phyloP scores from a whole-genome alignment of 2,329 filamentous ascomycete species.

The Lachnellula arida region DNA sequence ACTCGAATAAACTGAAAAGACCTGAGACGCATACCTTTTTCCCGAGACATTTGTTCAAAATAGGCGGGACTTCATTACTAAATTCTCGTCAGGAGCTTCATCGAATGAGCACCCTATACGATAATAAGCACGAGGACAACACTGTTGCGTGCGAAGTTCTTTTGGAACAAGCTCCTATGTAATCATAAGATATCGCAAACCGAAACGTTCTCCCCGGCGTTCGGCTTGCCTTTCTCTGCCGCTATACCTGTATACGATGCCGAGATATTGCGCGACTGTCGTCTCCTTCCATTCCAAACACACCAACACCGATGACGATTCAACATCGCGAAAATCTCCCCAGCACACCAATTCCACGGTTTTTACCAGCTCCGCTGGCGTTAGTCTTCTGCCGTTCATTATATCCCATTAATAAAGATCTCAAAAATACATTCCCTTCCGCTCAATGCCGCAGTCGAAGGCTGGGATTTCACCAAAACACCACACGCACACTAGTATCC shows the following conservation, averaged over 20 bases:
- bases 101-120: constrained; percentile 21
- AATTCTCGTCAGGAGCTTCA: constrained; percentile 20
- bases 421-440: background rate
- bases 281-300: constrained; percentile 5
- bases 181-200: constrained; percentile 18
- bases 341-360: constrained; percentile 17
- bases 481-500: constrained; percentile 3
- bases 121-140: constrained; percentile 14
- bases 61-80: background rate
- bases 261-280: constrained; percentile 17
- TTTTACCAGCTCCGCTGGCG: constrained; percentile 20
- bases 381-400: constrained; percentile 5
- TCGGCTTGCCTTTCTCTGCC: constrained; percentile 14
- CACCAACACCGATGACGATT: constrained; percentile 12
- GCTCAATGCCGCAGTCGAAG: constrained; percentile 7
- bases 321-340: constrained; percentile 18
- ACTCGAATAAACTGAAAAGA: constrained; percentile 65
- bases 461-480: constrained; percentile 24
- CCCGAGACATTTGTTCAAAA: background rate
- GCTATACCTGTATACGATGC: constrained; percentile 17
- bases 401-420: background rate
- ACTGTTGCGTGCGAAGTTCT: constrained; percentile 15
- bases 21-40: constrained; percentile 50
- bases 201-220: constrained; percentile 15
- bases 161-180: constrained; percentile 14